Percentiles rank a stretch among this genome's conserved stretches.
phyloP scores from a whole-genome alignment of 129 eudicot genomes.

The Chrysanthemum seticuspe region DNA sequence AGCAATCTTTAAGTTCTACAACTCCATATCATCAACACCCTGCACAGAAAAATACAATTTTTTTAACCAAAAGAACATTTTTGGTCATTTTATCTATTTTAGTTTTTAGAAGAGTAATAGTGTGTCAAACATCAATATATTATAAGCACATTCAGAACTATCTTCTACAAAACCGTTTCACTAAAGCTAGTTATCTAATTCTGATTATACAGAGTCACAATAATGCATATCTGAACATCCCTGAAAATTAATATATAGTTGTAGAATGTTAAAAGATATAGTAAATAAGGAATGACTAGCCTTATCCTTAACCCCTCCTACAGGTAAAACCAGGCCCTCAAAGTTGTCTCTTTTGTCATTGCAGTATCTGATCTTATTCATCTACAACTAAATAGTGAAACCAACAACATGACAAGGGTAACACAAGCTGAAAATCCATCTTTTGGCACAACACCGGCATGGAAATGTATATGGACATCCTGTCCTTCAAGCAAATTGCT shows the following conservation, averaged over 20 bases:
- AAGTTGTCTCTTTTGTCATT: slow-evolving; percentile 92
- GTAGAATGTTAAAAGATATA: slow-evolving; percentile 3
- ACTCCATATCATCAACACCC: slow-evolving; percentile 49
- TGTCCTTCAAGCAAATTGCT: slow-evolving; percentile 70
- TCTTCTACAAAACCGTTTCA: no score
- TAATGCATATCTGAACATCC: background rate
- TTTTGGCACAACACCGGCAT: slow-evolving; percentile 97
- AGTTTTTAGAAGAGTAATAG: no score
- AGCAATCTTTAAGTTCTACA: slow-evolving; percentile 55
- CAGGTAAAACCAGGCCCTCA: slow-evolving; percentile 94
- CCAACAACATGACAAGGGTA: slow-evolving; percentile 90
- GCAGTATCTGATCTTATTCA: slow-evolving; percentile 87
- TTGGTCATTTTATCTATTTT: no score
- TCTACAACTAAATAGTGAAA: slow-evolving; percentile 74
- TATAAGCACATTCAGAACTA: no score
- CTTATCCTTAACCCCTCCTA: slow-evolving; percentile 98
- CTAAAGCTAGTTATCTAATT: no score
- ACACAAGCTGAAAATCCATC: slow-evolving; percentile 99
- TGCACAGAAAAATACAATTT: slow-evolving; percentile 18
- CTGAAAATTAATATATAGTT: background rate
- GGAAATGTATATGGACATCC: slow-evolving; percentile 93
- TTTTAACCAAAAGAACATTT: slow-evolving; percentile 8
- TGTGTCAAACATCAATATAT: no score
- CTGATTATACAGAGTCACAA: no score
- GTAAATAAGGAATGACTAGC: slow-evolving; percentile 31